Evolutionary conservation across 2,329 filamentous ascomycete genomes (phyloP), one percentile per base, ranked within the genome.

Genomic region (Aureobasidium leucospermi): DNA sequence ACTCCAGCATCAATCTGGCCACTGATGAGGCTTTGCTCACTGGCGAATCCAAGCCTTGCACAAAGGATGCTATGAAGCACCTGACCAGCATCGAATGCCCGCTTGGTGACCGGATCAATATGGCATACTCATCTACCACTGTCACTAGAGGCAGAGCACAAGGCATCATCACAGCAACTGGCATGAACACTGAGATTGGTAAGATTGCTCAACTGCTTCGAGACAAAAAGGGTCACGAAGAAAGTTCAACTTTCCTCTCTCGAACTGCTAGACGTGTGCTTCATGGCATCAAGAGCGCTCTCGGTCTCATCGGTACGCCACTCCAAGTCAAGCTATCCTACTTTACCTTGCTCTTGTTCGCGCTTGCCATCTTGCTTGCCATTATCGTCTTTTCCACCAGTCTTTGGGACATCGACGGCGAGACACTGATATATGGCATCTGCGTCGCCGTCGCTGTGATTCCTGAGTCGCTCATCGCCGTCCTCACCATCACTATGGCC

Each of bases 311-410:
- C 6, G 90, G 90, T 52, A 96, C 91, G 1, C 91, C 91, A 0
- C 78, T 96, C 47, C 90, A 95, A 75, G 86, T 87, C 65, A 93
- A 89, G 68, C 80, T 96, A 55, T 90, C 88, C 75, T 90, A 92
- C 73, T 86, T 96, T 67, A 90, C 91, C 31, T 85, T 94, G 45
- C 70, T 90, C 3, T 82, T 96, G 2, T 95, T 96, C 68, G 85
- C 80, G 48, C 81, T 90, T 53, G 91, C 86, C 2, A 81, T 89
- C 11, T 66, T 89, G 29, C 86, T 85, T 62, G 85, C 85, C 8
- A 81, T 89, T 64, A 83, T 89, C 65, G 85, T 88, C 41, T 79
- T 88, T 47, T 85, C 77, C 6, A 82, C 85, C 58, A 88, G 87
- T 70, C 65, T 78, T 1, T 72, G 71, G 64, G 57, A 59, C 19